A percentile compares a stretch with the other conserved stretches of the same genome.
Evolutionary conservation across 306 rosid genomes (phyloP).

Genomic region (Fagus crenata): DNA sequence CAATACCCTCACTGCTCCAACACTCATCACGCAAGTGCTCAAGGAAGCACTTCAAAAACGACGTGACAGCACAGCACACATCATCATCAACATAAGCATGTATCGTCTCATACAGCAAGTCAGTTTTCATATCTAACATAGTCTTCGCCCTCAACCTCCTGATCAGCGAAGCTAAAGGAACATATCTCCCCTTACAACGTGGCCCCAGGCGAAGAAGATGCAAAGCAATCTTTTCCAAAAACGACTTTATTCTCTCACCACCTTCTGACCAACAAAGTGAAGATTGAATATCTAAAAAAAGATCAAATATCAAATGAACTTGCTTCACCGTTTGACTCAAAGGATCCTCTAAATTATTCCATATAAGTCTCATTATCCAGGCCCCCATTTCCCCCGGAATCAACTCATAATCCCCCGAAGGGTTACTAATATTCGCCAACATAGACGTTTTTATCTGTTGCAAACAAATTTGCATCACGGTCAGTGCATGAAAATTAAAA

Average conservation of each 20-base stretch:
- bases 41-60: conserved; percentile 81
- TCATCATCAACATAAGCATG: conserved; percentile 88
- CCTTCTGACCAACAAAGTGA: conserved; percentile 72
- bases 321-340: conserved; percentile 96
- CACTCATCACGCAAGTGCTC: conserved; percentile 86
- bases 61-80: conserved; percentile 89
- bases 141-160: conserved; percentile 85
- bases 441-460: conserved; percentile 82
- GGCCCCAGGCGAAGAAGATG: conserved; percentile 80
- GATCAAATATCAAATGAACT: conserved; percentile 88
- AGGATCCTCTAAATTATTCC: conserved; percentile 96
- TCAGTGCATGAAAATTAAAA: conserved; percentile 86
- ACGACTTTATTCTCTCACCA: conserved; percentile 56
- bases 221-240: conserved; percentile 64
- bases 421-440: conserved; percentile 50
- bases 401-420: conserved; percentile 53
- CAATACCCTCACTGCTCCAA: conserved; percentile 88
- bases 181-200: conserved; percentile 91
- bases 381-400: conserved; percentile 80
- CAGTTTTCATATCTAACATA: conserved; percentile 66
- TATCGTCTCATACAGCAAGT: conserved; percentile 56
- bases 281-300: conserved; percentile 83
- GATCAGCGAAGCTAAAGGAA: conserved; percentile 83
- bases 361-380: conserved; percentile 70
- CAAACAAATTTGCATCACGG: conserved; percentile 95